Evolutionary conservation across 176 grass and related monocot species (phyloP), one percentile per base, ranked within the genome.

Genomic region (Thalia dealbata): DNA sequence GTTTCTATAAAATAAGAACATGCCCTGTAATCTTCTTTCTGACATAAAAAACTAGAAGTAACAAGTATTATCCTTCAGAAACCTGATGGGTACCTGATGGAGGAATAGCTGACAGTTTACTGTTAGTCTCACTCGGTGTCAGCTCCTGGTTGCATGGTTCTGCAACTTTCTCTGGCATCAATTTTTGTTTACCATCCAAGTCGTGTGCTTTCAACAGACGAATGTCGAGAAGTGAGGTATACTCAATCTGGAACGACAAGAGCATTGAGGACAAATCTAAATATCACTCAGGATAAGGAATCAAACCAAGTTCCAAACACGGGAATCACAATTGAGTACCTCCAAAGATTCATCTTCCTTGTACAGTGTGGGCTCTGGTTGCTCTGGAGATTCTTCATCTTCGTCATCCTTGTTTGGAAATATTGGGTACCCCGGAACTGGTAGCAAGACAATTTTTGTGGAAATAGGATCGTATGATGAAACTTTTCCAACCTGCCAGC

Each of bases 281-380:
- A 73, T 25, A 21, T 48, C 8, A 1, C 75, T 32, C 0, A 64
- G 50, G 14, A 44, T 76, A 79, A 77, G 41, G 10, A 42, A 52
- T 64, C 41, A 79, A 1, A 4, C 15, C 6, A 66, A 23, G 86
- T 78, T 43, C 41, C 14, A 27, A 43, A 16, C 19, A 22, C 21
- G n/a, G 19, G 16, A 11, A 67, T 38, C 35, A 67, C 32, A 43
- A 43, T 10, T 3, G 18, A 6, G 3, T 79, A 97, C 93, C 87
- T 97, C 93, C 84, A 97, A 86, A 52, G 87, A 88, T 44, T 87
- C 89, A 86, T 97, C 93, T 76, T 97, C 93, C 27, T 84, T 90
- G 75, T 97, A 97, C 41, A 84, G 73, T 26, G 85, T 86, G 27
- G 78, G 50, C 62, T 83, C 71, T 21, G 32, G 11, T 21, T 76